phyloP scores from a whole-genome alignment of 2,329 filamentous ascomycete species.

The Trichophyton verrucosum region DNA sequence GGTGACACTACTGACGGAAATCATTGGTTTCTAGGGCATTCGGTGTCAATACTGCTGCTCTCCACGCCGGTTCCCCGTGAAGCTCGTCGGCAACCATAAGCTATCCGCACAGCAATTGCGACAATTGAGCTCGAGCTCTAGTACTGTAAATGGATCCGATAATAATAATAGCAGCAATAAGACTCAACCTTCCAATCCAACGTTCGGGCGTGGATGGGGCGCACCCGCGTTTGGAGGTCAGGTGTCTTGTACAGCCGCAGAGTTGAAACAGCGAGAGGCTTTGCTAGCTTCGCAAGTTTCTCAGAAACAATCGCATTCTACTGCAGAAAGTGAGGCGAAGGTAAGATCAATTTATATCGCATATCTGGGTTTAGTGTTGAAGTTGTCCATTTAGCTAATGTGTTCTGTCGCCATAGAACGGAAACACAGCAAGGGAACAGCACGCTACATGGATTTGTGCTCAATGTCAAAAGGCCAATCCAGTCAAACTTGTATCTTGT shows the following conservation, averaged over 20 bases:
- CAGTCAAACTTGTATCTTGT: not conserved
- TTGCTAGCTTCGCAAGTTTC: not conserved
- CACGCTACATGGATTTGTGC: not conserved
- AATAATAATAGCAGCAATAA: not conserved
- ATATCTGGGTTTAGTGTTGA: not conserved
- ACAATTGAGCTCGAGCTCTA: not conserved
- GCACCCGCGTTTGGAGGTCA: constrained; percentile 5
- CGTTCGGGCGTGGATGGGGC: constrained; percentile 7
- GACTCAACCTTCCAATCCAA: not conserved
- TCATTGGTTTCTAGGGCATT: not conserved
- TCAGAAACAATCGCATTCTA: not conserved
- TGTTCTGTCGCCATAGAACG: not conserved
- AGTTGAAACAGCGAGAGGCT: constrained; percentile 12
- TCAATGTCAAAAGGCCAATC: not conserved
- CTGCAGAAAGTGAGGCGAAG: too few relatives aligned
- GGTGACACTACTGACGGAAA: not conserved
- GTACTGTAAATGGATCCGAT: not conserved
- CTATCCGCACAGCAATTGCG: not conserved
- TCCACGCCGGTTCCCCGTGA: not conserved
- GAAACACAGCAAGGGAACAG: not conserved
- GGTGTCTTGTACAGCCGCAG: constrained; percentile 12
- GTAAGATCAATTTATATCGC: not conserved
- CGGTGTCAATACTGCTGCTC: not conserved
- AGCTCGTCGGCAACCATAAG: not conserved
- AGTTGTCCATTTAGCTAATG: not conserved